A percentile compares a stretch with the other conserved stretches of the same genome.
phyloP scores from a whole-genome alignment of 1,284 basidiomycete species.

The Puccinia polysora region DNA sequence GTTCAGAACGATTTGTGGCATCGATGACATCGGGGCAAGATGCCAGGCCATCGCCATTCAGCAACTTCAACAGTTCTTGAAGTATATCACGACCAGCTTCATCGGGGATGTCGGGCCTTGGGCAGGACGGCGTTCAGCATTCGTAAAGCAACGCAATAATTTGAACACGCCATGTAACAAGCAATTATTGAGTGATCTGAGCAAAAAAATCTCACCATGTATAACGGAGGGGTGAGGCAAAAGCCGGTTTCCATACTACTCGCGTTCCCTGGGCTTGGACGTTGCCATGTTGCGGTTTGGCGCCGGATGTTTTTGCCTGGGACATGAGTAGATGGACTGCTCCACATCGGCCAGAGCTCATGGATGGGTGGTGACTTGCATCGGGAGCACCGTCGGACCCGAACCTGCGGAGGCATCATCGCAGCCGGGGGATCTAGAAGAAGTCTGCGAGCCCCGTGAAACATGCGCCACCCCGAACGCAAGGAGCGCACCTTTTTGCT shows the following conservation, averaged over 20 bases:
- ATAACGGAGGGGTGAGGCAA: constrained; percentile 1
- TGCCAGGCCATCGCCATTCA: not conserved
- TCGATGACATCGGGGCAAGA: not conserved
- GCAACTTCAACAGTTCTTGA: constrained; percentile 17
- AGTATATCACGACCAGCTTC: constrained; percentile 5
- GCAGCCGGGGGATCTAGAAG: no score
- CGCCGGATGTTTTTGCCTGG: no score
- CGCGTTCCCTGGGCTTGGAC: not conserved
- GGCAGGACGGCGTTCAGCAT: not conserved
- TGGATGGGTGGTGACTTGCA: no score
- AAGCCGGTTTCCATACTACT: constrained; percentile 23
- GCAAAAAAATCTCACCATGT: not conserved
- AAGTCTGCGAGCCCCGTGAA: no score
- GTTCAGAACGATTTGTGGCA: not conserved
- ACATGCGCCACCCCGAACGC: no score
- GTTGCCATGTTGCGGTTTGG: no score
- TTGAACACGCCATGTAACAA: not conserved
- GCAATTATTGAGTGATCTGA: not conserved
- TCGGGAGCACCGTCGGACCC: no score
- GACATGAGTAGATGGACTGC: no score
- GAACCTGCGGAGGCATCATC: no score
- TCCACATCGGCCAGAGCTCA: no score
- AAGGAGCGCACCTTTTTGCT: no score
- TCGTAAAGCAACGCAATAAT: not conserved
- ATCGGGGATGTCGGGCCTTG: constrained; percentile 21